Conservation (phyloP, 768 basidiomycete species). For the Suillus brevipes region DNA sequence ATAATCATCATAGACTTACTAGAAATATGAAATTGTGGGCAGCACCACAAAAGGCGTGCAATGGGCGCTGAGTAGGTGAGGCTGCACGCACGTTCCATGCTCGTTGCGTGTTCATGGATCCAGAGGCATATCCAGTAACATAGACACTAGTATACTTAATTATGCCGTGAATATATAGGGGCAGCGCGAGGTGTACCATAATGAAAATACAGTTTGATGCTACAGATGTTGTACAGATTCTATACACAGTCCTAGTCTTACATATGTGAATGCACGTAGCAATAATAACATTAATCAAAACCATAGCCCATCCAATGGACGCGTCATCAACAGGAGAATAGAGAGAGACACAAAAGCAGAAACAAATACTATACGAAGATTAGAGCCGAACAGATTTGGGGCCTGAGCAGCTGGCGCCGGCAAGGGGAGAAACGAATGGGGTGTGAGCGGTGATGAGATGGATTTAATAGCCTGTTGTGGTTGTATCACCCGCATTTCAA, state of each 20-base stretch:
- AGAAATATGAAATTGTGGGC: background rate
- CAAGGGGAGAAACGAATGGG: background rate
- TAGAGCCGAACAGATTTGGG: background rate
- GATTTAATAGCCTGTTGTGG: constrained; percentile 1
- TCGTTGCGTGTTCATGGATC: background rate
- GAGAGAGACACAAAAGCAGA: background rate
- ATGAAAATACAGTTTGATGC: constrained; percentile 2
- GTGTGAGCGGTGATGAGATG: background rate
- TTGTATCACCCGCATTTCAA: background rate
- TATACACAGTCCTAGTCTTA: background rate
- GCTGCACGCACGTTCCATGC: background rate
- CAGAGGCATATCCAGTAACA: background rate
- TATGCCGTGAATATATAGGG: background rate
- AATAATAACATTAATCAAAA: constrained; percentile 1
- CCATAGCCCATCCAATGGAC: background rate
- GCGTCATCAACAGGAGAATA: background rate
- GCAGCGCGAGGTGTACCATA: background rate
- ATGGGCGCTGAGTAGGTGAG: background rate
- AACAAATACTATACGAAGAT: background rate
- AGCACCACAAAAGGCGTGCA: background rate
- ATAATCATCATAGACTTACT: background rate
- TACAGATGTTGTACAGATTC: background rate
- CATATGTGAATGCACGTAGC: background rate
- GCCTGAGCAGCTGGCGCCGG: constrained; percentile 1
- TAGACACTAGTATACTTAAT: background rate